phyloP scores from a whole-genome alignment of 495 filamentous ascomycete species.

The Letharia columbiana region DNA sequence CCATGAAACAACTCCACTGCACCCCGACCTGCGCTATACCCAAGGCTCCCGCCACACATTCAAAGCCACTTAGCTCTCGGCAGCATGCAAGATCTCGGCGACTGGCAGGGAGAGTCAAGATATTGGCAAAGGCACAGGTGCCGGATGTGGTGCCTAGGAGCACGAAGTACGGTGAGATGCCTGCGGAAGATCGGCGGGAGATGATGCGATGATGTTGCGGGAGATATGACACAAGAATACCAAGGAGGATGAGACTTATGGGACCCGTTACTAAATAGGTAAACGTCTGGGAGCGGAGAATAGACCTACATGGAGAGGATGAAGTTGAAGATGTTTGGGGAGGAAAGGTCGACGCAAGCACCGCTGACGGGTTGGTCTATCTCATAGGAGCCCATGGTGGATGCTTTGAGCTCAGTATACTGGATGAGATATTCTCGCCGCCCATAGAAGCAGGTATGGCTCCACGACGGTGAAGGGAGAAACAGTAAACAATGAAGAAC shows the following conservation, averaged over 20 bases:
- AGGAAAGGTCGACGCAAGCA: constrained; percentile 24
- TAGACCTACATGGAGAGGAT: constrained; percentile 26
- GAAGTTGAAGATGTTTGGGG: constrained; percentile 27
- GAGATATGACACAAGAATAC: constrained; percentile 87
- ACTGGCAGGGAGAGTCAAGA: constrained; percentile 71
- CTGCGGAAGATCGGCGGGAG: constrained; percentile 76
- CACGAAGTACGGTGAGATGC: constrained; percentile 89
- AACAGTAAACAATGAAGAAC: background rate
- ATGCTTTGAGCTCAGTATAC: background rate
- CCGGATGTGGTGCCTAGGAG: constrained; percentile 83
- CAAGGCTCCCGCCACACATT: constrained; percentile 75
- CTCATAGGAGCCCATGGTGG: background rate
- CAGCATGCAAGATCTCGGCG: constrained; percentile 77
- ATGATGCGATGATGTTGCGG: constrained; percentile 93
- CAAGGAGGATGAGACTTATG: constrained; percentile 70
- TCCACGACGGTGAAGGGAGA: background rate
- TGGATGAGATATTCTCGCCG: background rate
- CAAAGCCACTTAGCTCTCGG: constrained; percentile 63
- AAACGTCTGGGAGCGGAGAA: background rate
- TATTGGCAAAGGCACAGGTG: constrained; percentile 83
- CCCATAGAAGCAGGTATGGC: background rate
- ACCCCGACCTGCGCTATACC: constrained; percentile 83
- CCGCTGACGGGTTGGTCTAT: background rate
- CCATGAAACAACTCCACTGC: constrained; percentile 84
- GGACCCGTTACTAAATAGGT: constrained; percentile 1